Evolutionary conservation across 129 eudicot species (phyloP).

Genomic region (Saussurea involucrata): DNA sequence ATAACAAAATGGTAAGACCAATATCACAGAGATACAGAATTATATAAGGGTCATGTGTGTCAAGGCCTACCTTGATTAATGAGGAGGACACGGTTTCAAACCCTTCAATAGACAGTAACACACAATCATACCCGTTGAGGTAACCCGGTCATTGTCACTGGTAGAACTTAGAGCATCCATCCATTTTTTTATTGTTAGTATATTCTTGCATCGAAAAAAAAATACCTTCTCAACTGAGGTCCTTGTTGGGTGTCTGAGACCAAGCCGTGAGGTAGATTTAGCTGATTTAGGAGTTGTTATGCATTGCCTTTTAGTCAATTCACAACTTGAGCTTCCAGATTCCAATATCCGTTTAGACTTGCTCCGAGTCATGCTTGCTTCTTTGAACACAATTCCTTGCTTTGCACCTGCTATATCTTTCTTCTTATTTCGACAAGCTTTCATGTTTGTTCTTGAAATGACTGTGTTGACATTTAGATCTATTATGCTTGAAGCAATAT

Average conservation of each 20-base stretch:
- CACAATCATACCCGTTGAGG: neutral
- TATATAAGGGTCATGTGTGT: neutral
- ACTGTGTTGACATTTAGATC: constrained; percentile 2
- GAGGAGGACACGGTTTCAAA: neutral
- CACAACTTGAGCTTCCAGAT: constrained; percentile 32
- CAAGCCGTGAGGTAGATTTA: constrained; percentile 10
- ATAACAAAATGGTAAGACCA: neutral
- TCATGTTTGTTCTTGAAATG: neutral
- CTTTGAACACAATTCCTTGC: constrained; percentile 10
- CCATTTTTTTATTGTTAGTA: neutral
- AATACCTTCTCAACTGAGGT: constrained; percentile 7
- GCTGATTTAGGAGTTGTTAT: neutral
- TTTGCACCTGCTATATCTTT: neutral
- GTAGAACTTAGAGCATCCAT: neutral
- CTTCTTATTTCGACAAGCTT: constrained; percentile 14
- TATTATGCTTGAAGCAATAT: neutral
- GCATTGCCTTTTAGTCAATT: neutral
- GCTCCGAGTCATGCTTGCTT: constrained; percentile 11
- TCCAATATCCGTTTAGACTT: constrained; percentile 34
- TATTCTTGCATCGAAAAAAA: neutral
- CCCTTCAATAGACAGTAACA: neutral
- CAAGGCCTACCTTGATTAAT: neutral
- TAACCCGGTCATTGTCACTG: neutral
- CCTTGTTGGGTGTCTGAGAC: neutral
- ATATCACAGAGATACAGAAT: neutral